Percentiles rank a stretch among this genome's conserved stretches.
Conservation (phyloP, 176 grass and related monocot species). For the Canna indica region DNA sequence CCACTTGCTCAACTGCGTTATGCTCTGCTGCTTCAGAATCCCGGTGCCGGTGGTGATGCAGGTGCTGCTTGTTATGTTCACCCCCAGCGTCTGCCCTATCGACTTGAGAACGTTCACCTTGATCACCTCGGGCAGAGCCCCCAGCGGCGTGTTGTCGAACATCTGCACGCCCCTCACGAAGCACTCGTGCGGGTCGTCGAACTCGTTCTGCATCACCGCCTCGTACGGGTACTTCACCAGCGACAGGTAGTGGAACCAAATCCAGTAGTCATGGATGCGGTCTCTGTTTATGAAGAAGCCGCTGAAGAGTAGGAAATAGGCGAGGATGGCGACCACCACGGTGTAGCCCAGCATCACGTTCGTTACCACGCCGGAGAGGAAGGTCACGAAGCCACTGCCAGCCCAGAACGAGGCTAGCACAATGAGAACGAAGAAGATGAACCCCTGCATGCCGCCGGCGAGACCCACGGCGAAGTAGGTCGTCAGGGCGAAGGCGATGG, state of each 20-base stretch:
- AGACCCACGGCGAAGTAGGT: slow-evolving; percentile 92
- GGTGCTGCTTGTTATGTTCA: slow-evolving; percentile 28
- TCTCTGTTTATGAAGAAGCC: slow-evolving; percentile 95
- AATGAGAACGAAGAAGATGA: slow-evolving; percentile 64
- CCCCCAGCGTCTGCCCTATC: slow-evolving; percentile 47
- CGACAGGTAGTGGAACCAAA: slow-evolving; percentile 97
- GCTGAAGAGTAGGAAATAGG: slow-evolving; percentile 89
- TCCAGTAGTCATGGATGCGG: slow-evolving; percentile 73
- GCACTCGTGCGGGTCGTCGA: slow-evolving; percentile 48
- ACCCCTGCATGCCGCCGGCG: slow-evolving; percentile 48
- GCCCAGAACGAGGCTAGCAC: slow-evolving; percentile 83
- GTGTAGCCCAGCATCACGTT: slow-evolving; percentile 90
- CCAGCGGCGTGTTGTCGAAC: slow-evolving; percentile 73
- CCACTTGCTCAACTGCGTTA: slow-evolving; percentile 86
- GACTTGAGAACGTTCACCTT: slow-evolving; percentile 45
- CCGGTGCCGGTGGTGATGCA: slow-evolving; percentile 55
- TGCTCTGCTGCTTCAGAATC: slow-evolving; percentile 39
- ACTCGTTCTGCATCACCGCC: slow-evolving; percentile 93
- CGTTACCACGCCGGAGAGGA: slow-evolving; percentile 78
- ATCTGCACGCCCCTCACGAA: slow-evolving; percentile 67
- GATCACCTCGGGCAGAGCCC: slow-evolving; percentile 33
- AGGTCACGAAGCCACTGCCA: slow-evolving; percentile 80
- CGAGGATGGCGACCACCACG: slow-evolving; percentile 67
- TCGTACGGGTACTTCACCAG: slow-evolving; percentile 89
- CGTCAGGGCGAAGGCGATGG: slow-evolving; percentile 60